These are phyloP conservation scores for Nicotiana knightiana DNA, from an alignment of 257 asterid species.

Conservation along the genomic window DNA sequence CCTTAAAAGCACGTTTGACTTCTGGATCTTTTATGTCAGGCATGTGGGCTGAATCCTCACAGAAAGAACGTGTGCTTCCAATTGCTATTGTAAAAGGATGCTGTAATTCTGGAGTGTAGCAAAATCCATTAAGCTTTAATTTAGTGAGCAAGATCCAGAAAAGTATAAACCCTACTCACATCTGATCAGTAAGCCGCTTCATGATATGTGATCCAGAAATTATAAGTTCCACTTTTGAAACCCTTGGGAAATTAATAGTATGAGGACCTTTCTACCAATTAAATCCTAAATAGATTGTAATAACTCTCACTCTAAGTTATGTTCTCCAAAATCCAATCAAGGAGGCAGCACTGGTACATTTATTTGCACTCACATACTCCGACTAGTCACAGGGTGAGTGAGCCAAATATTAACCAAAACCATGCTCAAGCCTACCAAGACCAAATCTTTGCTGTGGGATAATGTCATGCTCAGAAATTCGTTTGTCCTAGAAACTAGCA, in stretches of 20 bases:
- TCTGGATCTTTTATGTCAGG: conserved; percentile 64
- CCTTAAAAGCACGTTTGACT: conserved; percentile 66
- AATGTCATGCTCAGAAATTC: background rate
- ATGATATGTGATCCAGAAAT: background rate
- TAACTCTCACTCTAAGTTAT: background rate
- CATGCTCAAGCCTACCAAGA: background rate
- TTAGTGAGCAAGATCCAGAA: background rate
- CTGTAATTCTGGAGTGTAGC: background rate
- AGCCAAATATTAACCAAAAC: background rate
- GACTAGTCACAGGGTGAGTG: background rate
- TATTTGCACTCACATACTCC: background rate
- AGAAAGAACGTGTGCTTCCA: conserved; percentile 55
- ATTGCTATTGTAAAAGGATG: conserved; percentile 11
- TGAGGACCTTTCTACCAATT: background rate
- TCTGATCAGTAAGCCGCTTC: background rate
- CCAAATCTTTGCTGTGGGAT: background rate
- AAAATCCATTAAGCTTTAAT: background rate
- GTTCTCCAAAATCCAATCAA: background rate
- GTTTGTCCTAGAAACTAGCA: background rate
- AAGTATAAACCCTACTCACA: background rate
- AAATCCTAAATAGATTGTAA: background rate
- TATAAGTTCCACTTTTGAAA: background rate
- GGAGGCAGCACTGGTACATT: background rate
- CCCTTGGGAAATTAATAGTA: background rate
- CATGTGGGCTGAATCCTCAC: conserved; percentile 54